These are phyloP conservation scores for Ceratobasidium sp. DNA, from an alignment of 1,284 basidiomycete genomes.

Conservation along the genomic window DNA sequence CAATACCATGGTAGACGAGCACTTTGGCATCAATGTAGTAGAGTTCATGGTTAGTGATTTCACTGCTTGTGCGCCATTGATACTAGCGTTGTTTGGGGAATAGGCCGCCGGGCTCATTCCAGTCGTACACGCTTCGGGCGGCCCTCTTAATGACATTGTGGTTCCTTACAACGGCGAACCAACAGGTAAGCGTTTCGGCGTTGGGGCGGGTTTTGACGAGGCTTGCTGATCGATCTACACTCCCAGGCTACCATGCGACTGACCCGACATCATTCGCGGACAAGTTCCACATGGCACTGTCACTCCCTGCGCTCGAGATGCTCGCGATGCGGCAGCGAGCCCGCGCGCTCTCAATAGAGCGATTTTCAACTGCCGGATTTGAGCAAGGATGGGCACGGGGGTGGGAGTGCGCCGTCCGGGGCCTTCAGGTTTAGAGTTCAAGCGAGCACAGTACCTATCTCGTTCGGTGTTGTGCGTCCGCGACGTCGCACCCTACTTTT, in stretches of 20 bases:
- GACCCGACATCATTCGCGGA: slow-evolving; percentile 77
- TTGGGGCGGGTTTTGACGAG: too few relatives aligned
- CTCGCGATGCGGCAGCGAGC: slow-evolving; percentile 76
- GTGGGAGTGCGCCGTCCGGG: slow-evolving; percentile 51
- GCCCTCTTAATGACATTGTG: slow-evolving; percentile 92
- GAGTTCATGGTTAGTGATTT: slow-evolving; percentile 88
- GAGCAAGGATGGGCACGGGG: slow-evolving; percentile 73
- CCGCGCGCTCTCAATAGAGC: slow-evolving; percentile 74
- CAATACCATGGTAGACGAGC: slow-evolving; percentile 98
- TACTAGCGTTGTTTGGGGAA: slow-evolving; percentile 21
- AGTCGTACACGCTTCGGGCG: slow-evolving; percentile 92
- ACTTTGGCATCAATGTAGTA: slow-evolving; percentile 98
- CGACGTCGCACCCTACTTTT: too few relatives aligned
- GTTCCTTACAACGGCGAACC: slow-evolving; percentile 77
- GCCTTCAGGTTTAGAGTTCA: not conserved
- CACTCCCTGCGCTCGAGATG: slow-evolving; percentile 69
- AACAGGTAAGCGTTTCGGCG: slow-evolving; percentile 67
- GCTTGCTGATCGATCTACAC: not conserved
- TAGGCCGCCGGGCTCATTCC: slow-evolving; percentile 95
- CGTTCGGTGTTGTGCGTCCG: too few relatives aligned
- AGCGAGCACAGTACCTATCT: not conserved
- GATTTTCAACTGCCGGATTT: slow-evolving; percentile 84
- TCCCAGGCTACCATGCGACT: slow-evolving; percentile 84
- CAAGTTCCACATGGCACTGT: slow-evolving; percentile 75
- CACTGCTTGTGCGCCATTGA: not conserved